Conservation (phyloP, 805 yeast genomes). For the Blastobotrys peoriensis region DNA sequence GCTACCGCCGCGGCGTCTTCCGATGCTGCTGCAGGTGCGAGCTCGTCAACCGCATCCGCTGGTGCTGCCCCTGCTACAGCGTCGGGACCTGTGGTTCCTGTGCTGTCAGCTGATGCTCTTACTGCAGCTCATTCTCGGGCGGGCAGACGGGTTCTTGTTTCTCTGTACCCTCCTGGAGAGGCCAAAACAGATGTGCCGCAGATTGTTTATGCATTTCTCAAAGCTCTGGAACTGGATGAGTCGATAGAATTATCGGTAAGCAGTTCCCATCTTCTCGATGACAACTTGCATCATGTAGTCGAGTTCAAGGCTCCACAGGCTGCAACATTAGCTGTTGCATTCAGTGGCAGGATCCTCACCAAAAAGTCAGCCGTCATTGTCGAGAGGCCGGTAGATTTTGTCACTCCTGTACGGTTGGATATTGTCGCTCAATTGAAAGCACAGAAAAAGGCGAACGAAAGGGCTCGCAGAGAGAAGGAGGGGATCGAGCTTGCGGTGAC, state of each 20-base stretch:
- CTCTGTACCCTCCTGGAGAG: background rate
- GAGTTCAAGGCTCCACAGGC: background rate
- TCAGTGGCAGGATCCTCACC: background rate
- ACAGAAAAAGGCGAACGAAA: slow-evolving; percentile 27
- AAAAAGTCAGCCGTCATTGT: background rate
- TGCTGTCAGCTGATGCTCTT: background rate
- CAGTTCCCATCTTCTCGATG: background rate
- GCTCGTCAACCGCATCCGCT: background rate
- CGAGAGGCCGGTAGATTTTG: background rate
- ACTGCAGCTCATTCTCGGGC: background rate
- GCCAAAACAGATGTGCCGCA: background rate
- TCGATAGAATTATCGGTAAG: background rate
- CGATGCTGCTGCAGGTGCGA: background rate
- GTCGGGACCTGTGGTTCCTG: slow-evolving; percentile 14
- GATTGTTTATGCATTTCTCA: background rate
- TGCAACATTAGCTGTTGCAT: background rate
- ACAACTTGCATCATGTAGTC: background rate
- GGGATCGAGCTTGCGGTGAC: slow-evolving; percentile 34
- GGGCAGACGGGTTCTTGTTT: background rate
- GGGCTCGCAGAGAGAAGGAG: slow-evolving; percentile 40
- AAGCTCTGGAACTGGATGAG: background rate
- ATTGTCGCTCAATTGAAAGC: slow-evolving; percentile 8
- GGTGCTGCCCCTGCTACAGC: background rate
- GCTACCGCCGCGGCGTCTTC: background rate
- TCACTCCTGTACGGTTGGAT: background rate